Evolutionary conservation across 441 rosid species (phyloP), one percentile per base, ranked within the genome.

Genomic region (Croton laevigatus): DNA sequence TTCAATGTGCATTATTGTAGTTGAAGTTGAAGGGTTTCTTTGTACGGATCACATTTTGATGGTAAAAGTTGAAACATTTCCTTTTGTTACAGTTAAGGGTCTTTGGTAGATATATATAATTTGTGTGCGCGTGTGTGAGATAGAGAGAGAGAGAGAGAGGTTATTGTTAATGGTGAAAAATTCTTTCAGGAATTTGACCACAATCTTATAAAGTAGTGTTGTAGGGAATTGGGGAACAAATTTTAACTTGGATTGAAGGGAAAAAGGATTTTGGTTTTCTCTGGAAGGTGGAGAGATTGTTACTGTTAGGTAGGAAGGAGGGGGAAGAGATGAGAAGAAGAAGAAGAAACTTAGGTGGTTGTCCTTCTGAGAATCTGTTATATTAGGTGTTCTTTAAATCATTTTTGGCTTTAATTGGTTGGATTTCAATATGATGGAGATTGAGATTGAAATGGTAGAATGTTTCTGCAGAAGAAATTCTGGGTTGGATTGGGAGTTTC

Each of bases 1-100:
- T 62, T 79, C 22, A 58, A 67, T 72, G 73, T 71, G 77, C 80
- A 85, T 85, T 83, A 82, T 86, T 80, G 88, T 62, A 73, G 72
- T 68, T 68, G 59, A 69, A 73, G 32, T 27, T 27, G 32, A 27
- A 27, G 2, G 74, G 38, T 23, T 71, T 71, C 6, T 49, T 38
- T n/a, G 74, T 69, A 69, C 64, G 72, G 64, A 58, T 32, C n/a
- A 37, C 19, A 27, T 32, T 59, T 60, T 51, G 65, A 69, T 62
- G 71, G 74, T 73, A 70, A 73, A 78, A 62, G 69, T 72, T 83
- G 72, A 73, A 74, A 65, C 36, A 44, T 42, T 70, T 65, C 61
- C 53, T 22, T 19, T 68, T 67, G 46, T 34, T 44, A 46, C 69
- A 62, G 61, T 71, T 72, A 78, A 27, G 32, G 58, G 66, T 70